A percentile compares a stretch with the other conserved stretches of the same genome.
Evolutionary conservation across 176 grass and related monocot genomes (phyloP).

Genomic region (Hsuehochloa calcarea): DNA sequence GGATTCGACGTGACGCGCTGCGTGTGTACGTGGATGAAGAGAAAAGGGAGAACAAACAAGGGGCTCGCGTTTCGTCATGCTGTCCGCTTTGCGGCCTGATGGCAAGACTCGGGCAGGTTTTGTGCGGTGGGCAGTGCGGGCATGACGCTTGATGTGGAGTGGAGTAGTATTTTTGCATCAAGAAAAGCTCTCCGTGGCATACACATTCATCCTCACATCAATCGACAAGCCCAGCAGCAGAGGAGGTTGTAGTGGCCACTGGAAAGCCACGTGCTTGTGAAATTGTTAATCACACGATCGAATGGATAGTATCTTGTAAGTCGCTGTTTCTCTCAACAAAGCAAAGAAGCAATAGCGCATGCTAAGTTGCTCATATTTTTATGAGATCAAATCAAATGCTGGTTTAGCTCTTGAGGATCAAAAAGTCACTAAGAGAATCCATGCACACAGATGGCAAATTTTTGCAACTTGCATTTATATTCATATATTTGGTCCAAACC

Average conservation of each 20-base stretch:
- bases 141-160: not conserved
- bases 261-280: not conserved
- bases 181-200: not conserved
- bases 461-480: conserved; percentile 29
- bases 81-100: not conserved
- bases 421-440: not conserved
- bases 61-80: not conserved
- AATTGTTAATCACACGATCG: not conserved
- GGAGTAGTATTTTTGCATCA: not conserved
- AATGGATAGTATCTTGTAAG: not conserved
- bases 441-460: not conserved
- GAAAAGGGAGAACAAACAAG: too few relatives aligned
- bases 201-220: not conserved
- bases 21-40: not conserved
- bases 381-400: too few relatives aligned
- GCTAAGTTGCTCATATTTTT: not conserved
- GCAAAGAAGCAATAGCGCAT: not conserved
- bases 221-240: too few relatives aligned
- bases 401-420: not conserved
- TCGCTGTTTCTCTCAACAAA: not conserved
- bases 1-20: not conserved
- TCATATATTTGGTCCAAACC: conserved; percentile 12
- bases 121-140: not conserved
- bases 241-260: not conserved
- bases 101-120: not conserved